These are phyloP conservation scores for Parafenestella ontariensis DNA, from an alignment of 2,329 filamentous ascomycete genomes.

Conservation along the genomic window DNA sequence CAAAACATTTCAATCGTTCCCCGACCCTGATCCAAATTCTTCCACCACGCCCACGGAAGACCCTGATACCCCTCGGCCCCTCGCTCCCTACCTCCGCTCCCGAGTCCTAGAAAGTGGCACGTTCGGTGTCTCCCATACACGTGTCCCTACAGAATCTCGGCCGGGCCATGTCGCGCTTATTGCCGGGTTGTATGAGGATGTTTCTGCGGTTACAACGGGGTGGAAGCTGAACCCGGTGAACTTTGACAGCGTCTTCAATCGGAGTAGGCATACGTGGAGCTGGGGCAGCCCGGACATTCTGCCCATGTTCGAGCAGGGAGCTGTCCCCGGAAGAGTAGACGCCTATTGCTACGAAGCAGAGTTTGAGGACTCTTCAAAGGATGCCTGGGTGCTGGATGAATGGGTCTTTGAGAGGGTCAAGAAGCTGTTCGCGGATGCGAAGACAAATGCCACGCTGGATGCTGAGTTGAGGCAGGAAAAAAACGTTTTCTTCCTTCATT, in stretches of 20 bases:
- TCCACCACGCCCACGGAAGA: slow-evolving; percentile 63
- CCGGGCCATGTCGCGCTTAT: slow-evolving; percentile 97
- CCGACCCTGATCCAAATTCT: slow-evolving; percentile 75
- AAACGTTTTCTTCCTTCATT: slow-evolving; percentile 91
- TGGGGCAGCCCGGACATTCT: slow-evolving; percentile 98
- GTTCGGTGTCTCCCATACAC: slow-evolving; percentile 95
- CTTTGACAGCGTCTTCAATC: slow-evolving; percentile 98
- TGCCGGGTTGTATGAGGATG: slow-evolving; percentile 95
- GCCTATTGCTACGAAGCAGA: slow-evolving; percentile 85
- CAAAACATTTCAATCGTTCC: slow-evolving; percentile 94
- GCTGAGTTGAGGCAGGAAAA: slow-evolving; percentile 79
- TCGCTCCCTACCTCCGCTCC: slow-evolving; percentile 91
- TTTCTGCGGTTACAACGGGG: slow-evolving; percentile 94
- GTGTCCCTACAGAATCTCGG: slow-evolving; percentile 94
- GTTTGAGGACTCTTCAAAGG: slow-evolving; percentile 85
- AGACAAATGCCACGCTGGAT: slow-evolving; percentile 76
- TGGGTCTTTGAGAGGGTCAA: slow-evolving; percentile 98
- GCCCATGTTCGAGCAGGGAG: slow-evolving; percentile 96
- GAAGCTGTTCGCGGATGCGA: slow-evolving; percentile 80
- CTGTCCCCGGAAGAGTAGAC: slow-evolving; percentile 84
- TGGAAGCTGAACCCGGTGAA: slow-evolving; percentile 99
- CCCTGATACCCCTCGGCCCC: slow-evolving; percentile 74
- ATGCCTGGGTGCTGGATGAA: slow-evolving; percentile 81
- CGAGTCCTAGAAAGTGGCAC: slow-evolving; percentile 88
- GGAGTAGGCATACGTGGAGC: slow-evolving; percentile 96